Percentiles rank a stretch among this genome's conserved stretches.
These are phyloP conservation scores for Capsicum rhomboideum DNA, from an alignment of 257 asterid genomes.

Conservation along the genomic window DNA sequence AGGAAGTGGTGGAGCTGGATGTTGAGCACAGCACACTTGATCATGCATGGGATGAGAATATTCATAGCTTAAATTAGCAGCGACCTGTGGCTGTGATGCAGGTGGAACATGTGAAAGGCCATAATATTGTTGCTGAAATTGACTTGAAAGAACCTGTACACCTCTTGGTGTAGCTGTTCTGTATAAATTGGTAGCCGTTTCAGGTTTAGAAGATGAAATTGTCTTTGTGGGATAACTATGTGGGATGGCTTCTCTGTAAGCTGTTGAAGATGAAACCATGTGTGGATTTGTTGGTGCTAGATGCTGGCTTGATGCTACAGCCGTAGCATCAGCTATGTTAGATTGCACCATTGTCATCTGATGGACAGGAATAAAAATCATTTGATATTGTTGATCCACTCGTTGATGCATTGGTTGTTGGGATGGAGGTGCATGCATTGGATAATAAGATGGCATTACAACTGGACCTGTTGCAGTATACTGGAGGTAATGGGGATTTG, in stretches of 20 bases:
- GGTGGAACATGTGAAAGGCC: constrained; percentile 33
- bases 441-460: constrained; percentile 40
- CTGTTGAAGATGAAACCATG: constrained; percentile 6
- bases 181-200: constrained; percentile 1
- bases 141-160: constrained; percentile 41
- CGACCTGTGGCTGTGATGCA: constrained; percentile 13
- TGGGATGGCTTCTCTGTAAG: constrained; percentile 11
- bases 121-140: constrained; percentile 39
- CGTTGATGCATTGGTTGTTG: constrained; percentile 31
- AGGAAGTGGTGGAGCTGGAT: constrained; percentile 21
- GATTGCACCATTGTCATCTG: constrained; percentile 17
- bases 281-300: constrained; percentile 6
- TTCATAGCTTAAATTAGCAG: constrained; percentile 32
- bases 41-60: constrained; percentile 36
- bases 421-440: constrained; percentile 33
- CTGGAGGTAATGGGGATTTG: constrained; percentile 38
- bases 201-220: no score
- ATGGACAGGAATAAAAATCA: constrained; percentile 31
- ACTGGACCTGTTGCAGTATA: constrained; percentile 20
- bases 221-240: no score
- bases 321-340: constrained; percentile 14
- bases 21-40: constrained; percentile 40
- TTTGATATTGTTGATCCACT: constrained; percentile 34
- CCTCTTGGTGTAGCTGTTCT: constrained; percentile 14
- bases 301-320: constrained; percentile 8